Base-by-base conservation (phyloP, 1,284 basidiomycete genomes). In the Pseudozyma thailandica region DNA sequence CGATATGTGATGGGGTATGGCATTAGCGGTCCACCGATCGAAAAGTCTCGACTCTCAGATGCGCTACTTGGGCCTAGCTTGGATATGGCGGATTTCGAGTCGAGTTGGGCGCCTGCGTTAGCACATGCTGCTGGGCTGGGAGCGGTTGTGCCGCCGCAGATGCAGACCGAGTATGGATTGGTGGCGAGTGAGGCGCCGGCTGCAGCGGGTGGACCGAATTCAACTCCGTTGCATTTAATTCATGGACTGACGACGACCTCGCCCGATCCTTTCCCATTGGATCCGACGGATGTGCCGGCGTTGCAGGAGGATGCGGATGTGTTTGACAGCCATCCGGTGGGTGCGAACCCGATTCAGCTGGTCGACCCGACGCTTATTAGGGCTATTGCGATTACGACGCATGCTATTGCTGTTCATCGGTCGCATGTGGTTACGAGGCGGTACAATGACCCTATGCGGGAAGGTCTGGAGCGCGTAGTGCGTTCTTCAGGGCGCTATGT, bases 1-100 rank as follows among this genome's bases (percentile, higher is more conserved):
- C 70, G 80, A 28, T 82, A 82, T 56, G 68, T 82, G 41, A 65
- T 79, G 57, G 72, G 66, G n/a, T 81, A 75, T 41, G 80, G 73
- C 9, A 68, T 82, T 28, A 74, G 78, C 23, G 80, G 80, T 8
- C 80, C 80, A 28, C 76, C 80, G 10, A 73, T 82, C 50, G 75
- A 76, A 47, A 72, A 75, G 55, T 71, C 58, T 8, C 41, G 49
- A 20, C 51, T 80, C 12, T 72, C 69, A 20, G 70, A 76, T 42
- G 79, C 75, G 18, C 53, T 80, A 42, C 66, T 82, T 20, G 68
- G 73, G 8, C 79, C 77, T 1, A 71, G 64, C 38, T 44, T 79
- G 41, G 75, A 77, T n/a, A 59, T 69, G 56, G 71, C 75, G n/a
- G 75, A 78, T 27, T 78, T 75, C 21, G 77, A 79, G 50, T 68